A percentile compares a stretch with the other conserved stretches of the same genome.
Conservation (phyloP, 148 eudicot genomes). For the Silene uniflora region DNA sequence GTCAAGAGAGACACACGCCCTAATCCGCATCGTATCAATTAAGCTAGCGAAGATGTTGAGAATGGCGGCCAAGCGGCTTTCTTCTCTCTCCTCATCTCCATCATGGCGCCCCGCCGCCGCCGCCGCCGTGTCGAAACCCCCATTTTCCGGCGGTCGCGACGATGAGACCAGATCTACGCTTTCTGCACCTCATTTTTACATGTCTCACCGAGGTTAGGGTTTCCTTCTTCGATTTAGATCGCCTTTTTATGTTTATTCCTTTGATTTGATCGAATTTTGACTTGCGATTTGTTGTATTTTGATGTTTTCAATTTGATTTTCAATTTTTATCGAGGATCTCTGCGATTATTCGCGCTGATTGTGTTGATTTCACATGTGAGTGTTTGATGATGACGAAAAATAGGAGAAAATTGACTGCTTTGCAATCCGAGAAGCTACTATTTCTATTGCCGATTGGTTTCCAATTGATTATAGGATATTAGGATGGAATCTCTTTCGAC, state of each 20-base stretch:
- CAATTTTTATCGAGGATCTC: no score
- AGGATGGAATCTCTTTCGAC: no score
- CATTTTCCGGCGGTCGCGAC: constrained; percentile 17
- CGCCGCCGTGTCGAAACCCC: constrained; percentile 20
- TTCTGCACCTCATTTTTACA: constrained; percentile 23
- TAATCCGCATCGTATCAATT: neutral
- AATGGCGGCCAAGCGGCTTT: constrained; percentile 38
- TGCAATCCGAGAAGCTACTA: no score
- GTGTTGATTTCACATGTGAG: no score
- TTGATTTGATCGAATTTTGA: neutral
- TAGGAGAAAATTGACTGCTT: no score
- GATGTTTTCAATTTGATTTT: neutral
- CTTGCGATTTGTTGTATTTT: neutral
- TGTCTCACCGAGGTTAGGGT: constrained; percentile 34
- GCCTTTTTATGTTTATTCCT: neutral
- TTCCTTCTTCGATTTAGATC: neutral
- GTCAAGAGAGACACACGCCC: neutral
- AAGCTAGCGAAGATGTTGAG: constrained; percentile 33
- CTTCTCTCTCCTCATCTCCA: constrained; percentile 32
- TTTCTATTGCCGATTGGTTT: no score
- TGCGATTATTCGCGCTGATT: no score
- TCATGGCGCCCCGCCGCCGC: constrained; percentile 33
- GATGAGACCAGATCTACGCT: constrained; percentile 25
- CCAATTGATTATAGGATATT: no score
- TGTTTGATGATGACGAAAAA: no score